Conservation (phyloP, 306 rosid genomes). For the Cucumis sativus region DNA sequence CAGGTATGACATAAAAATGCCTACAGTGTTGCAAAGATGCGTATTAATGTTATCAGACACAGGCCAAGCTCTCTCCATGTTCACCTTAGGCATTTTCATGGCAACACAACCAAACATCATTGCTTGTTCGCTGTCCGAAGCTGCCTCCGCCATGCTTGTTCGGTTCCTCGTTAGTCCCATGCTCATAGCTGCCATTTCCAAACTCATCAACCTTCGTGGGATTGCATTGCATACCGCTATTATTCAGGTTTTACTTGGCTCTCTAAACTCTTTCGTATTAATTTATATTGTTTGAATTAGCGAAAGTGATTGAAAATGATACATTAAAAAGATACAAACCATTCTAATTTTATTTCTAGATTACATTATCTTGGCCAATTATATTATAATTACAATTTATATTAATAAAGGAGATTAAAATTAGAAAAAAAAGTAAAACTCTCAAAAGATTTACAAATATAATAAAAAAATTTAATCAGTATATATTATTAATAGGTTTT, state of each 20-base stretch:
- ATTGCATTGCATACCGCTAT: slow-evolving; percentile 61
- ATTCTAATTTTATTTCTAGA: no score
- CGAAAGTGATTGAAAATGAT: no score
- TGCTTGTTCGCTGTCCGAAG: slow-evolving; percentile 61
- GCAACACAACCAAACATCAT: slow-evolving; percentile 68
- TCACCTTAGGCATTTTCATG: slow-evolving; percentile 80
- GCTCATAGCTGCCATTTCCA: slow-evolving; percentile 55
- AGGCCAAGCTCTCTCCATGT: slow-evolving; percentile 78
- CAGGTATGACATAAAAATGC: slow-evolving; percentile 70
- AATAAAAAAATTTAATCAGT: no score
- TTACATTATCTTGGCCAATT: no score
- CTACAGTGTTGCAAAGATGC: slow-evolving; percentile 50
- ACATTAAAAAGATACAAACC: no score
- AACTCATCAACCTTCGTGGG: slow-evolving; percentile 48
- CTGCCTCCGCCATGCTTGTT: slow-evolving; percentile 56
- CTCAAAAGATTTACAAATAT: no score
- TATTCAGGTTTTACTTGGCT: slow-evolving; percentile 43
- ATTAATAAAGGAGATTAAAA: no score
- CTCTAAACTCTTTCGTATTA: background rate
- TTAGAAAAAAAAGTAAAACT: no score
- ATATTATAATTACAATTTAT: no score
- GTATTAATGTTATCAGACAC: slow-evolving; percentile 60
- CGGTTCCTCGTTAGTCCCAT: slow-evolving; percentile 75
- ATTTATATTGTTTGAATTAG: no score
- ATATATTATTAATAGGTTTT: no score